A percentile compares a stretch with the other conserved stretches of the same genome.
These are phyloP conservation scores for Amniculicola lignicola DNA, from an alignment of 495 filamentous ascomycete species.

Conservation along the genomic window DNA sequence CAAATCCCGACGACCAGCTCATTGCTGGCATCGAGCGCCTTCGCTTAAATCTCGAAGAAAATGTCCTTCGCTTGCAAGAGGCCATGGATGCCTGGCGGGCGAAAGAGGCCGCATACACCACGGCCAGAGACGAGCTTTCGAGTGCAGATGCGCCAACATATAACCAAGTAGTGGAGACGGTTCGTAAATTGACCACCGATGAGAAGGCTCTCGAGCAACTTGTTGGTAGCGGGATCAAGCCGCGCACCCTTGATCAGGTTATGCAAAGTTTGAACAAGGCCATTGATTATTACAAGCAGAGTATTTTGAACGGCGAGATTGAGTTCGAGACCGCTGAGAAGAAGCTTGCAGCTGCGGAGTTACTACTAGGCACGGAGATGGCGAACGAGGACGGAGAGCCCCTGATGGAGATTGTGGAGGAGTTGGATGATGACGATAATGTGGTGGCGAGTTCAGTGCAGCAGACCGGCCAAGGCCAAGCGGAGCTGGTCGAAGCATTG, in stretches of 20 bases:
- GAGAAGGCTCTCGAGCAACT: constrained; percentile 64
- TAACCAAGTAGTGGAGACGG: constrained; percentile 40
- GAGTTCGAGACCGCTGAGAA: constrained; percentile 65
- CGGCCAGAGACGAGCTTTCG: constrained; percentile 73
- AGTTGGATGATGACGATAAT: constrained; percentile 89
- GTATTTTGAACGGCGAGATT: constrained; percentile 66
- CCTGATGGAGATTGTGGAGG: constrained; percentile 82
- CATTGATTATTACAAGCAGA: constrained; percentile 84
- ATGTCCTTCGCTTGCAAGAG: constrained; percentile 67
- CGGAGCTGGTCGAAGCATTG: constrained; percentile 63
- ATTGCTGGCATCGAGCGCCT: constrained; percentile 62
- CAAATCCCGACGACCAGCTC: constrained; percentile 5
- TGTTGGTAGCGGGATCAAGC: constrained; percentile 53
- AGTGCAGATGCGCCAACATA: constrained; percentile 5
- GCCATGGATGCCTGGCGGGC: constrained; percentile 83
- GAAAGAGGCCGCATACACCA: constrained; percentile 88
- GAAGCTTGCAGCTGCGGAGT: constrained; percentile 54
- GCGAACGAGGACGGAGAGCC: constrained; percentile 65
- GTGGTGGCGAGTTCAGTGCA: constrained; percentile 62
- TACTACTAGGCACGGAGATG: constrained; percentile 39
- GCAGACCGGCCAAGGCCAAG: constrained; percentile 56
- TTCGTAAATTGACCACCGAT: constrained; percentile 52
- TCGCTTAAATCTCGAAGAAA: constrained; percentile 69
- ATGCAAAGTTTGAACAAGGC: constrained; percentile 68
- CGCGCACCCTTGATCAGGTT: constrained; percentile 54